Percentiles rank a stretch among this genome's conserved stretches.
Conservation (phyloP, 2,329 filamentous ascomycete species). For the Ascochyta lentis region DNA sequence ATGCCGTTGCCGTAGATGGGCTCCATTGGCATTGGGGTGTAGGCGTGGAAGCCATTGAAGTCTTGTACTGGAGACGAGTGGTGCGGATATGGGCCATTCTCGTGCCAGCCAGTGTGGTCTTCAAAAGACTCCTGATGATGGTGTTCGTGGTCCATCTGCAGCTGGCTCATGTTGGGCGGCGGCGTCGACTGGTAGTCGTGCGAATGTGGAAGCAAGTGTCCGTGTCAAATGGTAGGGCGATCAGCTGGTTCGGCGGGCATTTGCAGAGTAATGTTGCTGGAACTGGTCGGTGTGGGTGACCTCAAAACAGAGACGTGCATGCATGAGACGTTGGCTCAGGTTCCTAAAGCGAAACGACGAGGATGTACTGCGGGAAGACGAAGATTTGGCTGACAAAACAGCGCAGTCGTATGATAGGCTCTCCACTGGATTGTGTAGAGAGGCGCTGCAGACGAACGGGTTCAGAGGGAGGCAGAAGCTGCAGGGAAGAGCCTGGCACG, state of each 20-base stretch:
- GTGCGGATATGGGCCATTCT: conserved; percentile 40
- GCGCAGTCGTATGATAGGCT: conserved; percentile 33
- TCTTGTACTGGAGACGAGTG: conserved; percentile 51
- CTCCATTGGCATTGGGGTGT: conserved; percentile 50
- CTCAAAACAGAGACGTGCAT: conserved; percentile 45
- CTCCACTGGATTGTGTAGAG: conserved; percentile 25
- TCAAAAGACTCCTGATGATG: conserved; percentile 45
- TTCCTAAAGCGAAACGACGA: conserved; percentile 44
- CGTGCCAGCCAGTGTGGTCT: conserved; percentile 45
- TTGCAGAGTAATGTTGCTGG: conserved; percentile 39
- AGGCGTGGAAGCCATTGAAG: conserved; percentile 48
- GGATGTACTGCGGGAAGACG: conserved; percentile 31
- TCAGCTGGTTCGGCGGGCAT: conserved; percentile 39
- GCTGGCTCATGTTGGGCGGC: conserved; percentile 47
- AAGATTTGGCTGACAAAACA: conserved; percentile 39
- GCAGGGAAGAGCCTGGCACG: conserved; percentile 43
- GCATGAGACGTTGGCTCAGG: conserved; percentile 43
- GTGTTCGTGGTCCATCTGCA: conserved; percentile 52
- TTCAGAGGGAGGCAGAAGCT: conserved; percentile 31
- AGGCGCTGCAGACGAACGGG: conserved; percentile 31
- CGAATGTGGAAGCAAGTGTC: conserved; percentile 34
- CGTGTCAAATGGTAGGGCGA: conserved; percentile 37
- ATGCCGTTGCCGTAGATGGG: conserved; percentile 47
- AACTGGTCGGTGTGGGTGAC: conserved; percentile 40
- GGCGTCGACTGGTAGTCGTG: conserved; percentile 28